phyloP scores from a whole-genome alignment of 2,329 filamentous ascomycete species.

The Elsinoe australis region DNA sequence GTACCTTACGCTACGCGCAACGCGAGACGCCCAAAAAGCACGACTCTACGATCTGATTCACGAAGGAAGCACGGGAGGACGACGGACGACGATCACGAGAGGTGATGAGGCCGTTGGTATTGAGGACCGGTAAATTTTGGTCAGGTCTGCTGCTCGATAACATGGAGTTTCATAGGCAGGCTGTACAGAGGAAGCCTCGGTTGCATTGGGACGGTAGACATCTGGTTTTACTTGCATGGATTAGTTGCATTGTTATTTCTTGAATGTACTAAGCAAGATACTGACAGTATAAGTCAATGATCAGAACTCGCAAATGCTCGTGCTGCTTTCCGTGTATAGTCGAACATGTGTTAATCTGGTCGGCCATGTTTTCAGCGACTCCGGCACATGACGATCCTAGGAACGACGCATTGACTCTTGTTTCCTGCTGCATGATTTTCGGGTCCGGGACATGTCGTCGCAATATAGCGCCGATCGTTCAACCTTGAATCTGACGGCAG shows the following conservation, averaged over 20 bases:
- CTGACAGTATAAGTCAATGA: no score
- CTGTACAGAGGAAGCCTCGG: constrained; percentile 5
- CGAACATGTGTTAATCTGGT: no score
- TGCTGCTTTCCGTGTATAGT: no score
- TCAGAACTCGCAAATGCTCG: no score
- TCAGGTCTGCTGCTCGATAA: neutral
- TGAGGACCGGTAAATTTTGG: constrained; percentile 18
- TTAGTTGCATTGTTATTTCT: neutral
- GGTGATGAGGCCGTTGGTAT: constrained; percentile 20
- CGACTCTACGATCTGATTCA: constrained; percentile 76
- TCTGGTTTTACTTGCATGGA: neutral
- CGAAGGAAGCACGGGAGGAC: constrained; percentile 38
- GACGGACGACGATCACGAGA: constrained; percentile 12
- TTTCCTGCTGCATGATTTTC: no score
- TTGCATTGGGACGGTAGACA: neutral
- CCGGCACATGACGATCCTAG: no score
- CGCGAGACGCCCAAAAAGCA: constrained; percentile 71
- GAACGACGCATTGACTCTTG: no score
- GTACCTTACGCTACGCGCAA: constrained; percentile 65
- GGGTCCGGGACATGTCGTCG: neutral
- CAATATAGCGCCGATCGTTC: neutral
- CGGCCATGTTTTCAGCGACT: neutral
- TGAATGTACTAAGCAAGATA: no score
- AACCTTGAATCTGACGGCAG: neutral
- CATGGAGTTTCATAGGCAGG: neutral